phyloP scores from a whole-genome alignment of 306 rosid species.

The Vigna nakashimae region DNA sequence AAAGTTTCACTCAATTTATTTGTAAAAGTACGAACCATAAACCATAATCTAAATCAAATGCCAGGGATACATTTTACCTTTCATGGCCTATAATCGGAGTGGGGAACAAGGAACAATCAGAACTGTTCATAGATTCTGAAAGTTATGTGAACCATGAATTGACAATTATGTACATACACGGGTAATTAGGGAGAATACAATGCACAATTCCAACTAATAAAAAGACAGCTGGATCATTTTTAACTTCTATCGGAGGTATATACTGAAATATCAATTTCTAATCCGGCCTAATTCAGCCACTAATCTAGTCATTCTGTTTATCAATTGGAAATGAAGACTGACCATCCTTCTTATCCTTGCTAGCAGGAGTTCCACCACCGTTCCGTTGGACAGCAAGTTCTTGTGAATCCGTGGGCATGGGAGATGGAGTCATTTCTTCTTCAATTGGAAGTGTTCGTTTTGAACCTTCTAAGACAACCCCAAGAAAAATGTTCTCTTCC shows the following conservation, averaged over 20 bases:
- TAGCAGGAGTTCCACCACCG: constrained; percentile 58
- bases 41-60: neutral
- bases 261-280: constrained; percentile 38
- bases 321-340: constrained; percentile 57
- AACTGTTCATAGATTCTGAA: neutral
- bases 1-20: too few relatives aligned
- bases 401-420: constrained; percentile 57
- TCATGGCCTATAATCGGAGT: neutral
- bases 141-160: constrained; percentile 36
- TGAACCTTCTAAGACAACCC: constrained; percentile 95
- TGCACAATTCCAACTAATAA: constrained; percentile 73
- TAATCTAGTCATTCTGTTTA: constrained; percentile 52
- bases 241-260: constrained; percentile 37
- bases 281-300: constrained; percentile 44
- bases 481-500: constrained; percentile 92
- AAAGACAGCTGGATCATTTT: constrained; percentile 76
- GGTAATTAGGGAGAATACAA: constrained; percentile 41
- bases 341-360: constrained; percentile 69
- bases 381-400: constrained; percentile 65
- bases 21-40: neutral
- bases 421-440: constrained; percentile 63
- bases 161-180: constrained; percentile 40
- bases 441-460: constrained; percentile 93
- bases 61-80: neutral
- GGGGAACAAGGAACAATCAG: neutral